A percentile compares a stretch with the other conserved stretches of the same genome.
Conservation (phyloP, 2,329 filamentous ascomycete genomes). For the Pseudopithomyces maydicus region DNA sequence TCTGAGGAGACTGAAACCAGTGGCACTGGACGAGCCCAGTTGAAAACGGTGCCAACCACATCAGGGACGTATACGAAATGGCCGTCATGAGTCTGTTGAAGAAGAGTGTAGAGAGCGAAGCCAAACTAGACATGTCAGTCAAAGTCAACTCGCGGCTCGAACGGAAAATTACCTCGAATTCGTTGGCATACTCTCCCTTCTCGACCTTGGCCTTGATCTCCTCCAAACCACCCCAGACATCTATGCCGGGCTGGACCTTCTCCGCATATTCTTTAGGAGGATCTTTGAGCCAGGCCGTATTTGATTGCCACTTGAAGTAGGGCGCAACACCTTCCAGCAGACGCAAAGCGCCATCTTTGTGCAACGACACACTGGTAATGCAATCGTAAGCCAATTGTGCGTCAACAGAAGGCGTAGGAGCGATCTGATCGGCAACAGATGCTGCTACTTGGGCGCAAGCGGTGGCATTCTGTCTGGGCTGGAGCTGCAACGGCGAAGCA, state of each 20-base stretch:
- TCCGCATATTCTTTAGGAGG: constrained; percentile 53
- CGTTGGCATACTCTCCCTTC: constrained; percentile 44
- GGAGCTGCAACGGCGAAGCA: constrained; percentile 31
- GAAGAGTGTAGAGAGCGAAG: constrained; percentile 43
- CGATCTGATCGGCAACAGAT: constrained; percentile 28
- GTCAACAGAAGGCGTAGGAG: constrained; percentile 46
- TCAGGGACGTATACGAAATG: constrained; percentile 65
- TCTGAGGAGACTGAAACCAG: constrained; percentile 67
- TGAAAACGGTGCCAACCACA: constrained; percentile 58
- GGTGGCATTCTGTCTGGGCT: constrained; percentile 34
- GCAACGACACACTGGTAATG: constrained; percentile 52
- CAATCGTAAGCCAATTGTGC: constrained; percentile 54
- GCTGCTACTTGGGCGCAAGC: constrained; percentile 41
- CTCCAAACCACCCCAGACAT: constrained; percentile 47
- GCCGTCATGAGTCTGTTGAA: constrained; percentile 65
- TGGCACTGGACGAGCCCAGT: constrained; percentile 53
- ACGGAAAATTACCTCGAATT: constrained; percentile 42
- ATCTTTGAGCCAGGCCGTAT: constrained; percentile 50
- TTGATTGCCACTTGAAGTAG: constrained; percentile 55
- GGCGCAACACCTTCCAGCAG: constrained; percentile 51
- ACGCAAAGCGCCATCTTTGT: constrained; percentile 46
- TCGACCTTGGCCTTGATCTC: constrained; percentile 46
- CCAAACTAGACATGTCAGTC: constrained; percentile 33
- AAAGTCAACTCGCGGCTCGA: neutral
- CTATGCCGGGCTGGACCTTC: constrained; percentile 51